Evolutionary conservation across 768 basidiomycete species (phyloP).

Genomic region (Neoboletus brunneissimus): DNA sequence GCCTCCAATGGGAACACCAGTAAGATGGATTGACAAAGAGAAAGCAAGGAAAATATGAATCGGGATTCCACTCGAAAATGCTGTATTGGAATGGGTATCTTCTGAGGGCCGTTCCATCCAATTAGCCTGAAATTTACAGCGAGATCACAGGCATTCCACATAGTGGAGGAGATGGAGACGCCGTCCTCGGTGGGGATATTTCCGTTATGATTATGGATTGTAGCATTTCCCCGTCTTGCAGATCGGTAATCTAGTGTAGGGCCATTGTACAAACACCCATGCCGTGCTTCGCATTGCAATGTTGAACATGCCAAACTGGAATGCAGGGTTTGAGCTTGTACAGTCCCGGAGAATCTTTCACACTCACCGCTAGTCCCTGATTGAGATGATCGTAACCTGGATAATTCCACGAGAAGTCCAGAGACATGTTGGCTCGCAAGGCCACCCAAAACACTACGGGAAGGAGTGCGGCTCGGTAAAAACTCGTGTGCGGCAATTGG

Average conservation of each 20-base stretch:
- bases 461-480: slow-evolving; percentile 45
- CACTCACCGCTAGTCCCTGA: slow-evolving; percentile 22
- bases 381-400: slow-evolving; percentile 18
- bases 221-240: neutral
- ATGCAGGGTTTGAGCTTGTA: neutral
- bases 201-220: neutral
- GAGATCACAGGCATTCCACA: slow-evolving; percentile 32
- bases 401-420: slow-evolving; percentile 24
- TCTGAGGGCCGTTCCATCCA: slow-evolving; percentile 25
- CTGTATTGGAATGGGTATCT: slow-evolving; percentile 10
- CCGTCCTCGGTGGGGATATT: neutral
- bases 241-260: slow-evolving; percentile 15
- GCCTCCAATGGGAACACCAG: slow-evolving; percentile 6
- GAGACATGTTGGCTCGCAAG: slow-evolving; percentile 37
- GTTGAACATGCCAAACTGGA: slow-evolving; percentile 25
- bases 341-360: too few species aligned
- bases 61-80: slow-evolving; percentile 20
- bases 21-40: slow-evolving; percentile 10
- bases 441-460: slow-evolving; percentile 46
- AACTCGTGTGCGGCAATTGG: slow-evolving; percentile 42
- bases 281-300: slow-evolving; percentile 22
- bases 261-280: slow-evolving; percentile 18
- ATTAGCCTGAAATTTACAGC: slow-evolving; percentile 25
- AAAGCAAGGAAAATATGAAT: slow-evolving; percentile 13
- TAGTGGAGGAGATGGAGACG: slow-evolving; percentile 6